Evolutionary conservation across 139 green algal genomes (phyloP), one percentile per base, ranked within the genome.

Genomic region (Chlorella sorokiniana): DNA sequence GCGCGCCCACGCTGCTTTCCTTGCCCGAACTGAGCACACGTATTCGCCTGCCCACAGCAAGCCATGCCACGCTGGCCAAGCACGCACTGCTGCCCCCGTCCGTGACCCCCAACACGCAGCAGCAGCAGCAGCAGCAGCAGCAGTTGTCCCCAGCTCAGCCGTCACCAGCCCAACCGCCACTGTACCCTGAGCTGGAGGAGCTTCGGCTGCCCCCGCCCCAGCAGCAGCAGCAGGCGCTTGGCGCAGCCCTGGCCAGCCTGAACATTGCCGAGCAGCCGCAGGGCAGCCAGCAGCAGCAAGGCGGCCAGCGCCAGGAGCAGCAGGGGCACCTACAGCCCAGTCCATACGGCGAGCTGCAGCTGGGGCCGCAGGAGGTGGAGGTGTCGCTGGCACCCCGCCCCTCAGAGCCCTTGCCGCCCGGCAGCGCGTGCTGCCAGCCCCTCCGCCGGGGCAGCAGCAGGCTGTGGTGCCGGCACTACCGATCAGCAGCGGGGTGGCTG

Each of bases 281-380:
- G 70, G 52, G 79, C 25, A 27, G 31, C 67, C 18, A 61, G 56
- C 44, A 51, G 33, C 69, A 41, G 45, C 70, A 31, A 44, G 22
- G 41, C 44, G 27, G 16, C 69, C 69, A 76, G 85, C 74, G 83
- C 37, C 73, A 81, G 81, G 76, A 86, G 80, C 71, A 76, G 42
- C 44, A 45, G 73, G 7, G 48, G 61, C 52, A 35, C 79, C 88
- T 27, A 78, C 82, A 65, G 82, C 89, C 68, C 86, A 86, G 25
- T 85, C 89, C 63, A 64, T 85, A 80, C 48, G 42, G 23, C 54
- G 78, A 84, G 68, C 67, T 89, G 78, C 42, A 81, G 44, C 82
- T 95, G 38, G 93, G 91, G 1, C 93, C 93, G 11, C 93, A 96
- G 72, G 89, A 94, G 82, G 42, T 95, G 51, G 78, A 83, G 74